Evolutionary conservation across 2,329 filamentous ascomycete genomes (phyloP), one percentile per base, ranked within the genome.

Genomic region (Alternaria panax): DNA sequence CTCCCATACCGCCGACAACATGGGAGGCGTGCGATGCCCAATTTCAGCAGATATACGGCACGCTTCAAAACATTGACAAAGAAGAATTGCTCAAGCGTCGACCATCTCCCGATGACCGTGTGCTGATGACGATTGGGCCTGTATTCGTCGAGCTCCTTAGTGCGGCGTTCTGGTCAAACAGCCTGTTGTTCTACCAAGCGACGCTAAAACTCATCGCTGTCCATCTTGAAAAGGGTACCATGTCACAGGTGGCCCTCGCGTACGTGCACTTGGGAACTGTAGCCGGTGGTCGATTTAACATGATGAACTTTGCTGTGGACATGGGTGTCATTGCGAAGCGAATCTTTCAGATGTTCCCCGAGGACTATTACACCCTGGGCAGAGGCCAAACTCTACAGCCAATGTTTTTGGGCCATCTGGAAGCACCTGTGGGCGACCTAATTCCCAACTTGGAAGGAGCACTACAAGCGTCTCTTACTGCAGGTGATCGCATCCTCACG

Each of bases 21-120:
- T 93, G 88, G 74, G 88, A 93, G 66, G 87, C 90, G 67, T 96
- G 92, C 70, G 93, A 97, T 72, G 80, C 81, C 18, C 87, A 90
- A 54, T 97, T 95, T 68, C 84, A 88, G 65, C 82, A 84, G 52
- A 22, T 78, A 64, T 66, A 68, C 66, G 36, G 71, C 57, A 47
- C 51, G 9, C 62, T 80, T 11, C 70, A 78, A 42, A 66, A 60
- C 4, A 59, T 80, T 90, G 71, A 83, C 80, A 41, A 85, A 85
- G 77, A 88, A 87, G 64, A 77, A 25, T 40, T 79, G 11, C 57
- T 79, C 1, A 64, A 70, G 32, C 62, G 70, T 25, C 66, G 62
- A n/a, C 68, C 75, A 14, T 74, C 78, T 18, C 74, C 79, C 0
- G 80, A 80, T 12, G 85, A 90, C 62, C 78, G 85, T 3, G 81